A percentile compares a stretch with the other conserved stretches of the same genome.
These are phyloP conservation scores for Amoebophrya sp. DNA, from an alignment of 169 alveolate species.

Conservation along the genomic window DNA sequence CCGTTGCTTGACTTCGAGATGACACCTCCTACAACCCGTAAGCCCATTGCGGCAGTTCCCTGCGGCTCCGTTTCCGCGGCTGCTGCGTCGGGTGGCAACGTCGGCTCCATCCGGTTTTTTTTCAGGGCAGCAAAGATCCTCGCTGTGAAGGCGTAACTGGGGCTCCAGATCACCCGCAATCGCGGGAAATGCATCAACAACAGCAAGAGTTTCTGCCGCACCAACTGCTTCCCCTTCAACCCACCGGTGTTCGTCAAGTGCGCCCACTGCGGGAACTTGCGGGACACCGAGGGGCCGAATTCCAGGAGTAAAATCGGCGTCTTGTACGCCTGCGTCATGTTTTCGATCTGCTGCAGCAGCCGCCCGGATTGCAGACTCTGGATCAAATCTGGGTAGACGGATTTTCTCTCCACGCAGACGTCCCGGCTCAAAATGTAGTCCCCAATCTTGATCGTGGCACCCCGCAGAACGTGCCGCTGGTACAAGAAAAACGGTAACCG, in stretches of 20 bases:
- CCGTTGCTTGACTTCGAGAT: too few species aligned
- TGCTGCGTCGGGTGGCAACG: neutral
- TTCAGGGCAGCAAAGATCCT: neutral
- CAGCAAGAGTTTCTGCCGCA: neutral
- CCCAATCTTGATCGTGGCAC: neutral
- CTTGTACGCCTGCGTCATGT: neutral
- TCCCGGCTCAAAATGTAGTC: neutral
- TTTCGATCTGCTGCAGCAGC: neutral
- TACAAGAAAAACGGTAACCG: neutral
- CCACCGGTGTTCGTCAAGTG: neutral
- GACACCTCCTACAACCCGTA: too few species aligned
- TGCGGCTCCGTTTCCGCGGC: too few species aligned
- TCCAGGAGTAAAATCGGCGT: slow-evolving; percentile 4
- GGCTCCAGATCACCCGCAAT: neutral
- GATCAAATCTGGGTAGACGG: neutral
- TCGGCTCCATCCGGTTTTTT: neutral
- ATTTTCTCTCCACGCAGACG: slow-evolving; percentile 1
- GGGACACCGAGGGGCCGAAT: neutral
- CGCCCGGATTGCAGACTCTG: neutral
- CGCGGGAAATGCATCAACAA: neutral
- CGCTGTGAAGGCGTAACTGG: neutral
- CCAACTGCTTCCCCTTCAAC: neutral
- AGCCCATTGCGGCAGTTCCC: too few species aligned
- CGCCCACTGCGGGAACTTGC: slow-evolving; percentile 22
- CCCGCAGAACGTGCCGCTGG: neutral